phyloP scores from a whole-genome alignment of 2,329 filamentous ascomycete genomes.

The Aspergillus carbonarius region DNA sequence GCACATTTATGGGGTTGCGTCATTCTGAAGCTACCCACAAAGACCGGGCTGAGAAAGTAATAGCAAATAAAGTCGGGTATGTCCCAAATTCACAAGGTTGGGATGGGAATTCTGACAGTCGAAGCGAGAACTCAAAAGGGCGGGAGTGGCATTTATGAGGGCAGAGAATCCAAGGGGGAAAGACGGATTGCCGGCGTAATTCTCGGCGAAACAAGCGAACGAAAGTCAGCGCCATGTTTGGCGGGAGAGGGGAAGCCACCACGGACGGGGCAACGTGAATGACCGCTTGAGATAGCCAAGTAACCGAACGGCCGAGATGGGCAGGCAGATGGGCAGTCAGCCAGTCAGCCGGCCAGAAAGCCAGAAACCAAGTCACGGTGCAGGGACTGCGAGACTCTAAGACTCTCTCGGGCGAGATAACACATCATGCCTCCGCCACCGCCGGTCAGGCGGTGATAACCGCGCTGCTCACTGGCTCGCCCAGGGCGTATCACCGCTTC shows the following conservation, averaged over 20 bases:
- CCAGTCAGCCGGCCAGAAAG: not conserved
- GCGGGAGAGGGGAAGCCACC: conserved; percentile 6
- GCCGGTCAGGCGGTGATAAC: not conserved
- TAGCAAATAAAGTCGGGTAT: not conserved
- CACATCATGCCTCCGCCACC: not conserved
- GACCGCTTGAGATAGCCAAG: not conserved
- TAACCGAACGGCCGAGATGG: not conserved
- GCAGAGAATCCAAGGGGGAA: not conserved
- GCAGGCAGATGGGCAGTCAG: not conserved
- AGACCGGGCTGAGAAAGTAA: not conserved
- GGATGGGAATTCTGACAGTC: not conserved
- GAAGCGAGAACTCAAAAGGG: not conserved
- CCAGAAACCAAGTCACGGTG: not conserved
- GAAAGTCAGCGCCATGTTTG: conserved; percentile 4
- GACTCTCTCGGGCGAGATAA: not conserved
- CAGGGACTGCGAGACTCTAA: not conserved
- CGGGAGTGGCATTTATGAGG: conserved; percentile 10
- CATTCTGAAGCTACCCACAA: conserved; percentile 20
- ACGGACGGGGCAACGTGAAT: conserved; percentile 3
- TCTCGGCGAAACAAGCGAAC: conserved; percentile 18
- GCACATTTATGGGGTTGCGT: conserved; percentile 41
- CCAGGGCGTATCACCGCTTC: not conserved
- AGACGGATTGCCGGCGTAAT: conserved; percentile 13
- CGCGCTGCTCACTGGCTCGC: not conserved
- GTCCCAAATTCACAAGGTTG: not conserved